Percentiles rank a stretch among this genome's conserved stretches.
phyloP scores from a whole-genome alignment of 2,329 filamentous ascomycete species.

The Colletotrichum tamarilloi region DNA sequence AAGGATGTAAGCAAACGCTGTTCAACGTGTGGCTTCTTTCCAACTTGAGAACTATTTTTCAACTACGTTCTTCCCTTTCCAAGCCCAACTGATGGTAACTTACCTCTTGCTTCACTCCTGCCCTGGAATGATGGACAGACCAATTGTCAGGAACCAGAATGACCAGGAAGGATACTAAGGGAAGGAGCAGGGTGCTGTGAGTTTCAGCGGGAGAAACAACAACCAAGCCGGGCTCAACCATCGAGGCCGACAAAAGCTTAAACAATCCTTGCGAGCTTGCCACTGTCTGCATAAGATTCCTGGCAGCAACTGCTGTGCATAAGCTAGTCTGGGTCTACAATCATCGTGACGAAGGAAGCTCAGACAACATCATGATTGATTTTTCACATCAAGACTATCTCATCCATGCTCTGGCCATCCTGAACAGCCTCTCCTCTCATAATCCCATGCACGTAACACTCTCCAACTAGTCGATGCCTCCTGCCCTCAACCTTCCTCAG shows the following conservation, averaged over 20 bases:
- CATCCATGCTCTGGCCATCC: neutral
- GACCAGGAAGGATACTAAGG: neutral
- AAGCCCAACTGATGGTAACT: no score
- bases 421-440: constrained; percentile 48
- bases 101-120: neutral
- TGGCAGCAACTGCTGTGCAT: no score
- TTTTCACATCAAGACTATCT: neutral
- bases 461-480: constrained; percentile 42
- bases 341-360: no score
- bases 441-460: constrained; percentile 51
- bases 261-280: neutral
- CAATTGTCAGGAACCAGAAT: neutral
- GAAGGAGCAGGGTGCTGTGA: neutral
- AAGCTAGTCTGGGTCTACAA: no score
- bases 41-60: neutral
- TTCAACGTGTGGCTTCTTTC: no score
- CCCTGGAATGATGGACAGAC: neutral
- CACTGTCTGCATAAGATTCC: no score
- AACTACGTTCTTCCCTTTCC: neutral
- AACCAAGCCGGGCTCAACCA: no score
- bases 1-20: neutral
- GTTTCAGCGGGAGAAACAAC: no score
- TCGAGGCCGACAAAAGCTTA: no score
- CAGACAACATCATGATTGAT: neutral
- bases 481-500: constrained; percentile 18